A percentile compares a stretch with the other conserved stretches of the same genome.
Evolutionary conservation across 345 rosid genomes (phyloP).

Genomic region (Dovyalis caffra): DNA sequence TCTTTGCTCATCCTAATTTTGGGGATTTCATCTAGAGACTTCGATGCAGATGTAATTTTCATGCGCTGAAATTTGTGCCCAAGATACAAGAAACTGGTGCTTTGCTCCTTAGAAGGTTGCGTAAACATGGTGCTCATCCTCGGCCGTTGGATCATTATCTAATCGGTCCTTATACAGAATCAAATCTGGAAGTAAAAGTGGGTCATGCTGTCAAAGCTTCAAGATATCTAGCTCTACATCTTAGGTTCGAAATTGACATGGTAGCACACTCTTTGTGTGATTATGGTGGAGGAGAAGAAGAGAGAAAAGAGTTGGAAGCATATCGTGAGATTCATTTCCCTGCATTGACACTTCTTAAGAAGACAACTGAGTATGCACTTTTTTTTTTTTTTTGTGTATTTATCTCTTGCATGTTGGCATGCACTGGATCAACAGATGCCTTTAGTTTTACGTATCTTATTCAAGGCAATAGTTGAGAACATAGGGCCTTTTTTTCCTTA

Average conservation of each 20-base stretch:
- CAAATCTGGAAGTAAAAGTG: slow-evolving; percentile 36
- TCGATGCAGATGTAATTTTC: slow-evolving; percentile 98
- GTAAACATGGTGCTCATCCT: slow-evolving; percentile 40
- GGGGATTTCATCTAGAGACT: slow-evolving; percentile 68
- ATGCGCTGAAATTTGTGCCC: slow-evolving; percentile 69
- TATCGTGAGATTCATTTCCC: slow-evolving; percentile 89
- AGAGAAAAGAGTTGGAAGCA: slow-evolving; percentile 68
- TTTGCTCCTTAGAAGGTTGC: slow-evolving; percentile 70
- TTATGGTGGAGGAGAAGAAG: slow-evolving; percentile 86
- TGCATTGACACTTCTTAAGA: slow-evolving; percentile 56
- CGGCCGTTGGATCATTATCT: slow-evolving; percentile 75
- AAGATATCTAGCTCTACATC: slow-evolving; percentile 76
- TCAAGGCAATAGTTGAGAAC: not conserved
- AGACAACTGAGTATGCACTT: slow-evolving; percentile 50
- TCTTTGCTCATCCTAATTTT: slow-evolving; percentile 38
- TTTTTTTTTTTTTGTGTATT: not conserved
- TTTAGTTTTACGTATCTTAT: not conserved
- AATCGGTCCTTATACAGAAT: slow-evolving; percentile 62
- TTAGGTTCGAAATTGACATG: slow-evolving; percentile 96
- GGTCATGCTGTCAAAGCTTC: slow-evolving; percentile 50
- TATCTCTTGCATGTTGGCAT: not conserved
- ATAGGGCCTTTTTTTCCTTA: not conserved
- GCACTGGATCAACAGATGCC: not conserved
- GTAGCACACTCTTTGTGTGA: slow-evolving; percentile 96
- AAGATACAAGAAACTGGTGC: slow-evolving; percentile 87